phyloP scores from a whole-genome alignment of 768 basidiomycete species.

The Mycena leptocephala region DNA sequence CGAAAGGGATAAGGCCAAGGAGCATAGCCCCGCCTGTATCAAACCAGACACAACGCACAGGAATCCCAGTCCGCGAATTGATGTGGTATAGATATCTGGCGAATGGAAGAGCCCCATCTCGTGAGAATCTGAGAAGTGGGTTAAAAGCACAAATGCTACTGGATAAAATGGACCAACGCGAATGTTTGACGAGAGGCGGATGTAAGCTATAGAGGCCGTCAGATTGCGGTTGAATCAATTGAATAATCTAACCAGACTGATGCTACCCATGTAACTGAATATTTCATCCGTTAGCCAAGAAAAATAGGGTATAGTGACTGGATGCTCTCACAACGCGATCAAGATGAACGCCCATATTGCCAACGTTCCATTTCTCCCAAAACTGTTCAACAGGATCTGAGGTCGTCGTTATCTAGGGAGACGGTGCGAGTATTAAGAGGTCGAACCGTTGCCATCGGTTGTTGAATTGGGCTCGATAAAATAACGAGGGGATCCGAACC shows the following conservation, averaged over 20 bases:
- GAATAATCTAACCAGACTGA: background rate
- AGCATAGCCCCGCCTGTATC: slow-evolving; percentile 52
- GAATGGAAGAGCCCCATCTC: slow-evolving; percentile 2
- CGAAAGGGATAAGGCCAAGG: slow-evolving; percentile 68
- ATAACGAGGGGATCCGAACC: slow-evolving; percentile 59
- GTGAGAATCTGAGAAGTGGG: background rate
- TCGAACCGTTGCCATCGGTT: slow-evolving; percentile 56
- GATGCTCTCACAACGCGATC: slow-evolving; percentile 57
- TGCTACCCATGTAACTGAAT: background rate
- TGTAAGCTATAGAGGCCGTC: background rate
- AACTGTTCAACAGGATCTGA: slow-evolving; percentile 61
- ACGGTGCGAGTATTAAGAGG: background rate
- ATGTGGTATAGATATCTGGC: slow-evolving; percentile 5
- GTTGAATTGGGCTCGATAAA: slow-evolving; percentile 47
- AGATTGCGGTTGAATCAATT: background rate
- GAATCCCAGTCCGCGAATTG: slow-evolving; percentile 44
- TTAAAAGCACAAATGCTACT: too few species aligned
- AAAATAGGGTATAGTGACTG: background rate
- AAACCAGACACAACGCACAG: slow-evolving; percentile 75
- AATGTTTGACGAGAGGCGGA: slow-evolving; percentile 24
- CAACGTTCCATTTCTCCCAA: slow-evolving; percentile 65
- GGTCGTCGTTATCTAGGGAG: background rate
- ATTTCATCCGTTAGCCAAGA: background rate
- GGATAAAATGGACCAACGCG: background rate
- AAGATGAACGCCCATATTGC: slow-evolving; percentile 70